phyloP scores from a whole-genome alignment of 495 filamentous ascomycete genomes.

The Extremus antarcticus region DNA sequence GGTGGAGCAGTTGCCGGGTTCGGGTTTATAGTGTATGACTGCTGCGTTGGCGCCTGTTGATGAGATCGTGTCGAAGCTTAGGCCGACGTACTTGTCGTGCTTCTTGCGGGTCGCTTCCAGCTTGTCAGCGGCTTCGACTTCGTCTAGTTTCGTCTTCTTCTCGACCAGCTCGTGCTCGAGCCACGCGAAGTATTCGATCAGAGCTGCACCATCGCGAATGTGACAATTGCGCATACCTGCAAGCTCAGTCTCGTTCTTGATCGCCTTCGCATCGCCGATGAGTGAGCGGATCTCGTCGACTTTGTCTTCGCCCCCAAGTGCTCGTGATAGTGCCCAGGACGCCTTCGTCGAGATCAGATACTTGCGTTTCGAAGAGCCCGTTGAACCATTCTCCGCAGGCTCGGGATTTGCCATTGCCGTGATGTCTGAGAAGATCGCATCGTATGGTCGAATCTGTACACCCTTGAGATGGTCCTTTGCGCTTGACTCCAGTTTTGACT shows the following conservation, averaged over 20 bases:
- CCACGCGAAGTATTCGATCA: slow-evolving; percentile 94
- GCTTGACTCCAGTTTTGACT: slow-evolving; percentile 60
- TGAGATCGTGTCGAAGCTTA: slow-evolving; percentile 94
- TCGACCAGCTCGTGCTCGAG: slow-evolving; percentile 74
- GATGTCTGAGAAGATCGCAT: slow-evolving; percentile 69
- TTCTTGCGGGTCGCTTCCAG: slow-evolving; percentile 72
- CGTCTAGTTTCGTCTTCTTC: slow-evolving; percentile 66
- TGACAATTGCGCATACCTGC: slow-evolving; percentile 92
- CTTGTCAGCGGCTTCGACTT: slow-evolving; percentile 84
- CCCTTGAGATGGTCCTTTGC: slow-evolving; percentile 61
- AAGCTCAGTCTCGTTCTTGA: slow-evolving; percentile 88
- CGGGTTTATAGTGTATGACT: slow-evolving; percentile 94
- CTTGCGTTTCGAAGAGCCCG: slow-evolving; percentile 40
- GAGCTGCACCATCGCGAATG: slow-evolving; percentile 83
- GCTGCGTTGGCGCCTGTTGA: slow-evolving; percentile 92
- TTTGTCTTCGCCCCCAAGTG: slow-evolving; percentile 75
- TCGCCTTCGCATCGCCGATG: slow-evolving; percentile 87
- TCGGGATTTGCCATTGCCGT: slow-evolving; percentile 46
- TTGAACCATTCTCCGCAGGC: slow-evolving; percentile 16
- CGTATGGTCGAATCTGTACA: slow-evolving; percentile 73
- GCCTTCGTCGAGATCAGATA: slow-evolving; percentile 80
- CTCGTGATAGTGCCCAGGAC: slow-evolving; percentile 86
- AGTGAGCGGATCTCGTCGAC: slow-evolving; percentile 83
- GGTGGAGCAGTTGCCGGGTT: slow-evolving; percentile 65
- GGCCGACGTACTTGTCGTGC: slow-evolving; percentile 73